Evolutionary conservation across 75 land plant species (phyloP), one percentile per base, ranked within the genome.

Genomic region (Isoetes taiwanensis): DNA sequence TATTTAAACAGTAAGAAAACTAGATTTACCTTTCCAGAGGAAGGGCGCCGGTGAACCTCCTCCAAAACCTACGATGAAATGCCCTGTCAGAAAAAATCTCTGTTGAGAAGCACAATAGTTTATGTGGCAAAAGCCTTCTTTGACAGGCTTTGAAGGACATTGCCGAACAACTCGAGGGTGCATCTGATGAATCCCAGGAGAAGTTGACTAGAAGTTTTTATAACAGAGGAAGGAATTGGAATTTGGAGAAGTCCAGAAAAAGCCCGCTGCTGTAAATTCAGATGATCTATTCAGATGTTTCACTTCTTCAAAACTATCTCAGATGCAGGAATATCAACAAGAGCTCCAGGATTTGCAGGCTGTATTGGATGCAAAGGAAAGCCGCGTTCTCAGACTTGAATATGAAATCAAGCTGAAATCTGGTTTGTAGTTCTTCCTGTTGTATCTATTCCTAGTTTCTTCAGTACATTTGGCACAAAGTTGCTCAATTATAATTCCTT

Each of bases 71-170:
- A n/a, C n/a, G n/a, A n/a, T n/a, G n/a, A n/a, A n/a, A n/a, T n/a
- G n/a, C n/a, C n/a, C n/a, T n/a, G n/a, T n/a, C n/a, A n/a, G n/a
- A n/a, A n/a, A n/a, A n/a, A n/a, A n/a, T n/a, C n/a, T n/a, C n/a
- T n/a, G n/a, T n/a, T n/a, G n/a, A n/a, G n/a, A n/a, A n/a, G n/a
- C n/a, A n/a, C n/a, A n/a, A n/a, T n/a, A n/a, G n/a, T n/a, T n/a
- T n/a, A n/a, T n/a, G n/a, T n/a, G n/a, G n/a, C n/a, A n/a, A n/a
- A n/a, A n/a, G n/a, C n/a, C n/a, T n/a, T n/a, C n/a, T n/a, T n/a
- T n/a, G n/a, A n/a, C 61, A 71, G 74, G 74, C 74, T 17, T 35
- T 71, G 32, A 71, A 71, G 59, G 74, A 71, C 23, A 71, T 68
- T 4, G 69, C 69, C n/a, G 74, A 71, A 46, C 64, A 59, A 39